These are phyloP conservation scores for Calocybe indica DNA, from an alignment of 768 basidiomycete genomes.

Conservation along the genomic window DNA sequence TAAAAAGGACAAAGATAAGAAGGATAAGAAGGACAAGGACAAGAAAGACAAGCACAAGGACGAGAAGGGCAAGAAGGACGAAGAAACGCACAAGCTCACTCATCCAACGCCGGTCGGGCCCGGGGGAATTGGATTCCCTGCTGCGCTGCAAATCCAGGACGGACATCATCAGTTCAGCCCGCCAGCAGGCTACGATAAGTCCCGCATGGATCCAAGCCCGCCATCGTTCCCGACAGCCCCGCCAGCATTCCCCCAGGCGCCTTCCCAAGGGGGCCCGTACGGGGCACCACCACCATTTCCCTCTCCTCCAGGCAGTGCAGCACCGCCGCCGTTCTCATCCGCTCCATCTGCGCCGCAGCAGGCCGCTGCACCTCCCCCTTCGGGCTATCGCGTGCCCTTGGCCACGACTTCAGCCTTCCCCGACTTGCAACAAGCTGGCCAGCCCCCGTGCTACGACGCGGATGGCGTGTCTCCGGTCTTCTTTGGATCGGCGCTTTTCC, in stretches of 20 bases:
- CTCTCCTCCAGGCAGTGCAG: conserved; percentile 7
- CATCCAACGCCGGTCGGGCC: no score
- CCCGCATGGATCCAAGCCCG: neutral
- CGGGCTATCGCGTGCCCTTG: conserved; percentile 63
- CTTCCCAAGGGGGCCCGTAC: conserved; percentile 6
- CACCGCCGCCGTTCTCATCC: conserved; percentile 6
- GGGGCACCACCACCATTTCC: conserved; percentile 17
- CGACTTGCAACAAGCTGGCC: conserved; percentile 31
- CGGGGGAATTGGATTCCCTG: no score
- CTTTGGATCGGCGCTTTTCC: conserved; percentile 69
- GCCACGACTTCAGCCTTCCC: conserved; percentile 41
- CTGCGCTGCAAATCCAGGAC: no score
- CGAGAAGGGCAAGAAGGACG: conserved; percentile 4
- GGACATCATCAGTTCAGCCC: conserved; percentile 4
- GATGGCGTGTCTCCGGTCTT: conserved; percentile 57
- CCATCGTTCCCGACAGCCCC: neutral
- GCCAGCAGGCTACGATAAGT: conserved; percentile 4
- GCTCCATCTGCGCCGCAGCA: conserved; percentile 2
- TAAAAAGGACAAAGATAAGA: conserved; percentile 17
- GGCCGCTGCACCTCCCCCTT: conserved; percentile 38
- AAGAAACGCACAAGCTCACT: conserved; percentile 1
- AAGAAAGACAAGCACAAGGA: conserved; percentile 7
- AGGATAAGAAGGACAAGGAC: conserved; percentile 17
- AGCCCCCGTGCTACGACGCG: conserved; percentile 48
- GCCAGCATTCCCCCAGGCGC: neutral